Evolutionary conservation across 2,329 filamentous ascomycete genomes (phyloP).

Genomic region (Cercospora sojina): DNA sequence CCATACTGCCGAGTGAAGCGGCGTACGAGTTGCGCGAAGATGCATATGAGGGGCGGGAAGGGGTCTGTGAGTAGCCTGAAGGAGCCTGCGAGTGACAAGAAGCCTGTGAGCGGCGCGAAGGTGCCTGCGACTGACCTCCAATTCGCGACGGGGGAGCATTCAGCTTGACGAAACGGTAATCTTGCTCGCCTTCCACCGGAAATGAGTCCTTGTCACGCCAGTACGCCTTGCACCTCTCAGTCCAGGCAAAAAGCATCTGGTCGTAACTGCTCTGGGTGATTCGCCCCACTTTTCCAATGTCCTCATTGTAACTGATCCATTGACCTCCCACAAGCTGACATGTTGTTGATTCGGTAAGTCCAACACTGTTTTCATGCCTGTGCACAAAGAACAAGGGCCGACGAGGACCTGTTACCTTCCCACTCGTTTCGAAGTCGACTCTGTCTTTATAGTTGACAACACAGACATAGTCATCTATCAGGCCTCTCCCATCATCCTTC

Average conservation of each 20-base stretch:
- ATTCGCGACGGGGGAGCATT: neutral
- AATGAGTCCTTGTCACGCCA: neutral
- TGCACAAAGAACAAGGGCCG: neutral
- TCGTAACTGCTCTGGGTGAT: neutral
- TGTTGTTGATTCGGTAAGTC: neutral
- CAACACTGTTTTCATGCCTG: neutral
- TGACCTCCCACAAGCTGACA: neutral
- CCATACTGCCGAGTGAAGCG: neutral
- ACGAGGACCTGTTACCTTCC: neutral
- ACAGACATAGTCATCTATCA: constrained; percentile 1
- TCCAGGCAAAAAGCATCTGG: neutral
- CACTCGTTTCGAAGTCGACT: neutral
- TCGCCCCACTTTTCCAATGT: neutral
- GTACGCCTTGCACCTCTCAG: neutral
- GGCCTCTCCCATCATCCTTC: neutral
- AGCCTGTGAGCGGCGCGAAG: neutral
- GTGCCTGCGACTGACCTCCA: neutral
- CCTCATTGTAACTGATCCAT: neutral
- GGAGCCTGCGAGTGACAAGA: neutral
- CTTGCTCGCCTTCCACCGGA: neutral
- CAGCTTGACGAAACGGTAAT: neutral
- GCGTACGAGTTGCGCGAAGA: neutral
- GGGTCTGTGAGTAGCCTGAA: neutral
- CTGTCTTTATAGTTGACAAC: constrained; percentile 1
- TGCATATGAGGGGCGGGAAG: neutral